Base-by-base conservation (phyloP, 2,329 filamentous ascomycete genomes). In the Calonectria multiphialidica region DNA sequence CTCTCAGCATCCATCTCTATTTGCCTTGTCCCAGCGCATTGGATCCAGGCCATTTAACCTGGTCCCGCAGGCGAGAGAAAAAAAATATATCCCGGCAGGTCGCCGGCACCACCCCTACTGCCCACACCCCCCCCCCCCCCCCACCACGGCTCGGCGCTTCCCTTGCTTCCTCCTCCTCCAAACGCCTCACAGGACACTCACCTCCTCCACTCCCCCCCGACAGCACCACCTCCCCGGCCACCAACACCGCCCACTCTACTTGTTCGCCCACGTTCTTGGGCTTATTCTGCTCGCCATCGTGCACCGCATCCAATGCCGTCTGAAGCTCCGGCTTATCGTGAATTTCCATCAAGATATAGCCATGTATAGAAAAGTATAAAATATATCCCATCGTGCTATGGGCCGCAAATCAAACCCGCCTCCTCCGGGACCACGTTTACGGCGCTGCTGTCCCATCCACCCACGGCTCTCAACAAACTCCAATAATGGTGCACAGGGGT, bases 271-370 rank as follows among this genome's bases (percentile, higher is more conserved):
- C 86, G 83, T 93, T 89, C 87, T 91, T 92, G 88, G 90, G 90
- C 92, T 94, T 88, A 79, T 92, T 92, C 79, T 86, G 85, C 84
- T 91, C 91, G 85, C 82, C 83, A 49, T 61, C 68, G 63, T 50
- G 69, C 74, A 84, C 74, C 83, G 86, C 84, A 83, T 86, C 84
- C 53, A 80, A 66, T 37, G 62, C 35, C 47, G 40, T 25, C 44
- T 57, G 23, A 66, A 70, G 9, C 18, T 18, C 1, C 7, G 9
- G 21, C 45, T 30, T 69, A 15, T 25, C 15, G 10, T 8, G 1
- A 6, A 13, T 33, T 33, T 44, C 42, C 40, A 55, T 12, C n/a
- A 44, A 77, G 68, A 66, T 78, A 76, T 67, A 3, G 2, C 30
- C 16, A 10, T 66, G 37, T 70, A 50, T 55, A 40, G 66, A n/a